Conservation (phyloP, 2,329 filamentous ascomycete species). For the Rhexocercosporidium sp. region DNA sequence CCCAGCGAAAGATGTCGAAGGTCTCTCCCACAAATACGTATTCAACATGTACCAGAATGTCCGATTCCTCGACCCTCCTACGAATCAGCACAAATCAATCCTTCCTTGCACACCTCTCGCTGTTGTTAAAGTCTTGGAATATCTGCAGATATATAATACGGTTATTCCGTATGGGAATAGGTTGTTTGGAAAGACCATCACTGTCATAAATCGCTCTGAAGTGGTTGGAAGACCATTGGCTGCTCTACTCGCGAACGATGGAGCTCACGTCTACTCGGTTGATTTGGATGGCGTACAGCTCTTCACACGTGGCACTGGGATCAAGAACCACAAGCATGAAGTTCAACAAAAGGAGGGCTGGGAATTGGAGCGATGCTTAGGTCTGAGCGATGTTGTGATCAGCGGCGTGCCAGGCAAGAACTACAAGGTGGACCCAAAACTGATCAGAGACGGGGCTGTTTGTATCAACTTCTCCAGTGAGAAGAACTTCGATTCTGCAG, state of each 20-base stretch:
- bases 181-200: constrained; percentile 91
- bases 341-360: constrained; percentile 78
- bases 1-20: constrained; percentile 92
- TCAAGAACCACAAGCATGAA: constrained; percentile 85
- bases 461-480: constrained; percentile 98
- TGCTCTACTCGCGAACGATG: constrained; percentile 93
- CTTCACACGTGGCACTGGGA: constrained; percentile 87
- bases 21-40: constrained; percentile 89
- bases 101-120: constrained; percentile 95
- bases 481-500: constrained; percentile 85
- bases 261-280: constrained; percentile 92
- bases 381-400: constrained; percentile 92
- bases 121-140: constrained; percentile 95
- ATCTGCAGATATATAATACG: constrained; percentile 95
- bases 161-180: constrained; percentile 92
- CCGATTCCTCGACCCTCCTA: constrained; percentile 83
- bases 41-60: constrained; percentile 99
- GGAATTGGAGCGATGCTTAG: constrained; percentile 79
- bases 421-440: constrained; percentile 86
- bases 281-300: constrained; percentile 91
- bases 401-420: constrained; percentile 86
- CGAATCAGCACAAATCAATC: constrained; percentile 84
- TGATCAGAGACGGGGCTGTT: constrained; percentile 89
- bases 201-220: constrained; percentile 94
- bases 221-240: constrained; percentile 93